Evolutionary conservation across 768 basidiomycete species (phyloP).

Genomic region (Botryobasidium botryosum): DNA sequence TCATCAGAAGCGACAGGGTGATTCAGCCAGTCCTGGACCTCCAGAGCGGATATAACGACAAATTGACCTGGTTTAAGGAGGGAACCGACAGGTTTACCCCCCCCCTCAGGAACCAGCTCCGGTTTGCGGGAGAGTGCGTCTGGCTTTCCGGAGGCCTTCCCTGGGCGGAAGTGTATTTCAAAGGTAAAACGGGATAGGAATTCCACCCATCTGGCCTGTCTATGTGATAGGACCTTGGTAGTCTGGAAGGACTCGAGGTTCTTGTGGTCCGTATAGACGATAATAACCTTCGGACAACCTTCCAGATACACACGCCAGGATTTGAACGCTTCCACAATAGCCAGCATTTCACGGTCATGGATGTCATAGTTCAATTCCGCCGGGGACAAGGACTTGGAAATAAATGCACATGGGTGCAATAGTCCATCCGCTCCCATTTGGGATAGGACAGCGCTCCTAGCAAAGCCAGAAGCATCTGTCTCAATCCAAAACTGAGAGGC

Average conservation of each 20-base stretch:
- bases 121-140: slow-evolving; percentile 6
- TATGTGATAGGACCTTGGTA: slow-evolving; percentile 10
- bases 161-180: slow-evolving; percentile 7
- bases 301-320: not conserved
- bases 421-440: slow-evolving; percentile 8
- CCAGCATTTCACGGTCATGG: slow-evolving; percentile 15
- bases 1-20: too few species aligned
- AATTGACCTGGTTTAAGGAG: not conserved
- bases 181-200: slow-evolving; percentile 6
- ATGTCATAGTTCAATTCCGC: slow-evolving; percentile 14
- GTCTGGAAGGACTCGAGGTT: slow-evolving; percentile 11
- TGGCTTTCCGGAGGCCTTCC: slow-evolving; percentile 2
- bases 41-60: not conserved
- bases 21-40: too few species aligned
- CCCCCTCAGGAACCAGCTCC: slow-evolving; percentile 1
- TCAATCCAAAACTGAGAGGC: slow-evolving; percentile 2
- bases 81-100: not conserved
- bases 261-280: slow-evolving; percentile 11
- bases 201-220: slow-evolving; percentile 17
- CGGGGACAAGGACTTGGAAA: not conserved
- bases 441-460: slow-evolving; percentile 12
- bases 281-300: not conserved
- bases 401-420: slow-evolving; percentile 13
- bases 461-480: slow-evolving; percentile 18
- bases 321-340: slow-evolving; percentile 11